phyloP scores from a whole-genome alignment of 2,329 filamentous ascomycete species.

The Teratosphaeriaceae sp. region DNA sequence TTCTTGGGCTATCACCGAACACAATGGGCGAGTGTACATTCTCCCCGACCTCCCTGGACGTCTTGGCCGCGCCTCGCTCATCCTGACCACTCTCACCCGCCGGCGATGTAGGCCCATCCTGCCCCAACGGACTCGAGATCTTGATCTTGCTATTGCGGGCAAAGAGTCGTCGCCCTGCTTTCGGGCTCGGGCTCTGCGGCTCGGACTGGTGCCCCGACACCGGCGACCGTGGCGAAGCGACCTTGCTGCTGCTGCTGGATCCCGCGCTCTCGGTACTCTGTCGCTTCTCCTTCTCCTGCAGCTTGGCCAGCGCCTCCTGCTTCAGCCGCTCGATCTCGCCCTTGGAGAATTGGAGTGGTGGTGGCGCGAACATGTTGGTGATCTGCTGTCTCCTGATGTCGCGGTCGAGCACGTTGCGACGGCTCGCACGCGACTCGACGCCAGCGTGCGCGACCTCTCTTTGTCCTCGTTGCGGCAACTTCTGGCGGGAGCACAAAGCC shows the following conservation, averaged over 20 bases:
- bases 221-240: too few relatives aligned
- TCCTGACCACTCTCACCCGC: background rate
- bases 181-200: conserved; percentile 3
- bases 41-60: background rate
- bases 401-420: background rate
- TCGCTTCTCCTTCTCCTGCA: conserved; percentile 4
- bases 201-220: too few relatives aligned
- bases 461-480: conserved; percentile 10
- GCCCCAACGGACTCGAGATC: conserved; percentile 5
- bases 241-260: background rate
- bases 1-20: conserved; percentile 11
- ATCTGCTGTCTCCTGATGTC: background rate
- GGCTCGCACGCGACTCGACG: background rate
- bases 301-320: background rate
- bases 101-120: background rate
- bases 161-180: conserved; percentile 3
- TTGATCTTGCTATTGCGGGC: conserved; percentile 5
- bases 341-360: conserved; percentile 9
- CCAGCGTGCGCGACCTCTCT: conserved; percentile 3
- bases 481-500: conserved; percentile 14
- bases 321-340: conserved; percentile 10
- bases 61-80: conserved; percentile 1
- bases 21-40: conserved; percentile 1
- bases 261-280: background rate
- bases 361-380: conserved; percentile 12